Evolutionary conservation across 805 yeast genomes (phyloP).

Genomic region (Wickerhamiella azyma): DNA sequence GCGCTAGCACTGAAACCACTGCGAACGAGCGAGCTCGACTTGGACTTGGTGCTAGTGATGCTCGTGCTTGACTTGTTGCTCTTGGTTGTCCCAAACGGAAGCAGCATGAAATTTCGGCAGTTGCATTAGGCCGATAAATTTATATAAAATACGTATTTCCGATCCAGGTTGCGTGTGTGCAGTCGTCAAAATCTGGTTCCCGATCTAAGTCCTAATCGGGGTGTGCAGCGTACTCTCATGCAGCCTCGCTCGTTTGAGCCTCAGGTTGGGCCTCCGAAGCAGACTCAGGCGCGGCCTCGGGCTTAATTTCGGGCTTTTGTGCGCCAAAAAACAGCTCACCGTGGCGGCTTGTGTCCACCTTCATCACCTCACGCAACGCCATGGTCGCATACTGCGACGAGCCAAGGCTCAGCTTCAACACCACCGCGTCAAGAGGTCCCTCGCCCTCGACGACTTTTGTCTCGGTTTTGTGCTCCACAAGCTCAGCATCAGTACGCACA

Average conservation of each 20-base stretch:
- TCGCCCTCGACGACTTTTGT: neutral
- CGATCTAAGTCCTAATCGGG: too few species aligned
- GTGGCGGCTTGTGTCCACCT: slow-evolving; percentile 23
- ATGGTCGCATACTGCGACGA: slow-evolving; percentile 92
- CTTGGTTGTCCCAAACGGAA: neutral
- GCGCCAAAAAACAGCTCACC: slow-evolving; percentile 15
- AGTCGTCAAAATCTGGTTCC: too few species aligned
- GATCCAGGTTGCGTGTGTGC: neutral
- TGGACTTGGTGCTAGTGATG: neutral
- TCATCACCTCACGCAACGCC: slow-evolving; percentile 88
- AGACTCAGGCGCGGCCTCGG: neutral
- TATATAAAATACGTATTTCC: neutral
- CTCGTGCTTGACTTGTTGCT: neutral
- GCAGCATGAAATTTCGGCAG: neutral
- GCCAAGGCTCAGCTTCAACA: slow-evolving; percentile 64
- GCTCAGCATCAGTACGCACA: slow-evolving; percentile 64
- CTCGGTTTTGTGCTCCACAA: slow-evolving; percentile 17
- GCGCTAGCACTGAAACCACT: neutral
- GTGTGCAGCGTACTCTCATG: too few species aligned
- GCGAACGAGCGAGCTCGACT: neutral
- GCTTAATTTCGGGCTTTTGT: neutral
- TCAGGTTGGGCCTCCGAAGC: too few species aligned
- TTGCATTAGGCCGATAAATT: neutral
- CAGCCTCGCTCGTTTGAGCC: too few species aligned
- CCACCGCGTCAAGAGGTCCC: slow-evolving; percentile 39